Evolutionary conservation across 768 basidiomycete genomes (phyloP).

Genomic region (Sutorius australiensis): DNA sequence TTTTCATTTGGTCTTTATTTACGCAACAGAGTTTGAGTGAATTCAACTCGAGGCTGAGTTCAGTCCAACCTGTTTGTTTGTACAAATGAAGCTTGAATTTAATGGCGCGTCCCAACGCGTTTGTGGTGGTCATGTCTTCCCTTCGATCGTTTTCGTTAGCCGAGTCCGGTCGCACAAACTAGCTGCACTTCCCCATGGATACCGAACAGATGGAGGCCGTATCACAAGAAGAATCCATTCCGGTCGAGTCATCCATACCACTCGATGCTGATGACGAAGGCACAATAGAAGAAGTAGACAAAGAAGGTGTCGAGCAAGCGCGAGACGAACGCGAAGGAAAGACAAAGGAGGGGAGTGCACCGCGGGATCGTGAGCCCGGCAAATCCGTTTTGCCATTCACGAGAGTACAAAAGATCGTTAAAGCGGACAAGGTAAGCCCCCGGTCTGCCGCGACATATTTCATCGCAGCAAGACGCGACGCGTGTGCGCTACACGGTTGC

Average conservation of each 20-base stretch:
- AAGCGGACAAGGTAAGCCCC: slow-evolving; percentile 69
- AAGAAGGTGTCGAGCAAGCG: slow-evolving; percentile 5
- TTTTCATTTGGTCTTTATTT: too few species aligned
- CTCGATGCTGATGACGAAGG: slow-evolving; percentile 12
- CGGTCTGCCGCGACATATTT: not conserved
- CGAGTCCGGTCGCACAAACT: not conserved
- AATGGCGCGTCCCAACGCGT: not conserved
- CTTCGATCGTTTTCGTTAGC: not conserved
- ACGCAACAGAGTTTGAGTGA: too few species aligned
- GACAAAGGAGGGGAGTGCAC: slow-evolving; percentile 11
- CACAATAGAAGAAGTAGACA: not conserved
- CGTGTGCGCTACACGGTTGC: not conserved
- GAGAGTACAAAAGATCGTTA: slow-evolving; percentile 80
- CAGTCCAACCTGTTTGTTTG: too few species aligned
- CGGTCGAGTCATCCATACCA: slow-evolving; percentile 1
- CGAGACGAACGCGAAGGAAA: slow-evolving; percentile 17
- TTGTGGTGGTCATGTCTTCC: slow-evolving; percentile 2
- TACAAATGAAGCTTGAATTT: too few species aligned
- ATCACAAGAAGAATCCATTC: slow-evolving; percentile 5
- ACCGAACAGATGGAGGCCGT: slow-evolving; percentile 1
- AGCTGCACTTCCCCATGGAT: slow-evolving; percentile 8
- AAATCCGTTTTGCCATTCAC: slow-evolving; percentile 73
- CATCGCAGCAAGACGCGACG: not conserved
- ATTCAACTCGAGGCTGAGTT: too few species aligned
- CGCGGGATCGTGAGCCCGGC: slow-evolving; percentile 45